Conservation (phyloP, 2,329 filamentous ascomycete species). For the Alternaria conjuncta region DNA sequence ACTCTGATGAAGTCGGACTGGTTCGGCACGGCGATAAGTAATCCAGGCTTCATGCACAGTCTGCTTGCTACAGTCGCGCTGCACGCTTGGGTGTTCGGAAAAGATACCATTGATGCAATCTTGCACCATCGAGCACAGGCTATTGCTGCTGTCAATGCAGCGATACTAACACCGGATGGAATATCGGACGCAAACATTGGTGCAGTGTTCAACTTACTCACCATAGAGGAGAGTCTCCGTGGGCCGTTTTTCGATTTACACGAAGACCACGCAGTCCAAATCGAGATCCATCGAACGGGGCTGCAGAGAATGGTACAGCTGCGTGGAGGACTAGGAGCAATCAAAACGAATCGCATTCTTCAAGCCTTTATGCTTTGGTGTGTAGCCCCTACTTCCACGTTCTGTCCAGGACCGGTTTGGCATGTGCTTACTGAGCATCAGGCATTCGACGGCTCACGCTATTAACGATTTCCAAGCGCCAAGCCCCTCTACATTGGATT, state of each 20-base stretch:
- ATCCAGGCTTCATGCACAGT: conserved; percentile 49
- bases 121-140: conserved; percentile 43
- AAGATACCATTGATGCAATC: conserved; percentile 39
- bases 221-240: conserved; percentile 43
- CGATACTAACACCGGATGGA: conserved; percentile 37
- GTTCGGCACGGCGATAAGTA: conserved; percentile 45
- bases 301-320: conserved; percentile 45
- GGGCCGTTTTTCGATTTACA: conserved; percentile 29
- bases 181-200: conserved; percentile 48
- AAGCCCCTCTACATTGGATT: conserved; percentile 39
- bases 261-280: conserved; percentile 41
- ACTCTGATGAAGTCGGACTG: conserved; percentile 46
- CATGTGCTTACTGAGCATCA: conserved; percentile 49
- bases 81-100: conserved; percentile 42
- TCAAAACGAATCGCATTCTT: conserved; percentile 47
- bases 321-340: conserved; percentile 41
- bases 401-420: conserved; percentile 31
- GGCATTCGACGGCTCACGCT: conserved; percentile 49
- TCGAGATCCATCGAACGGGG: conserved; percentile 42
- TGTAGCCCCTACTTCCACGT: conserved; percentile 22
- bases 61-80: conserved; percentile 45
- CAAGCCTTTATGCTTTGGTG: conserved; percentile 52
- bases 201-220: conserved; percentile 48
- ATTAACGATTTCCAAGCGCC: conserved; percentile 44
- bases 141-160: conserved; percentile 42